These are phyloP conservation scores for Pisolithus tinctorius DNA, from an alignment of 768 basidiomycete species.

Conservation along the genomic window DNA sequence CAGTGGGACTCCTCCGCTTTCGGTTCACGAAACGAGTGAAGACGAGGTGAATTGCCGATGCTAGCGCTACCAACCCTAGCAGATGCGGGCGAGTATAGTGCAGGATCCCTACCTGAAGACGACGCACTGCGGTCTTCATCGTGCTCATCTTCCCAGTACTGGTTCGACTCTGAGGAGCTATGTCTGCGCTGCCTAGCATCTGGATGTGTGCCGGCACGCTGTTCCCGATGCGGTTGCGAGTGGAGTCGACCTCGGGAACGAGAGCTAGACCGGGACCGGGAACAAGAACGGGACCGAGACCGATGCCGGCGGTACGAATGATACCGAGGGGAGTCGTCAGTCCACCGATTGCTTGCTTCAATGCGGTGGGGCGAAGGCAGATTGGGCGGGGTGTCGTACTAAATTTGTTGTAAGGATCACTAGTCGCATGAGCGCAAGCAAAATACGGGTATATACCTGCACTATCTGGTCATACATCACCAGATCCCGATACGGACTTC, in stretches of 20 bases:
- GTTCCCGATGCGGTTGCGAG: too few species aligned
- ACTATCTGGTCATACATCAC: slow-evolving; percentile 73
- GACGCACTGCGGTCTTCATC: too few species aligned
- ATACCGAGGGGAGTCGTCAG: slow-evolving; percentile 19
- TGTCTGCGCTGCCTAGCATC: background rate
- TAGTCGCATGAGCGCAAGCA: background rate
- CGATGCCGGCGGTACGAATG: slow-evolving; percentile 11
- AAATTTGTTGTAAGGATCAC: slow-evolving; percentile 7
- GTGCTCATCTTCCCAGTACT: background rate
- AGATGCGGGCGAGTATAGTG: too few species aligned
- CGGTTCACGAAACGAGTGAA: too few species aligned
- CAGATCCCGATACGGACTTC: slow-evolving; percentile 85
- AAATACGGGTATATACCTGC: slow-evolving; percentile 47
- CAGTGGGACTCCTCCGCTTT: too few species aligned
- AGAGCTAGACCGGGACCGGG: slow-evolving; percentile 15
- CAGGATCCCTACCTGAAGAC: too few species aligned
- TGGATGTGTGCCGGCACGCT: too few species aligned
- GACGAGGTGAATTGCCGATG: too few species aligned
- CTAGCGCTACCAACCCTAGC: too few species aligned
- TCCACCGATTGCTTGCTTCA: slow-evolving; percentile 24
- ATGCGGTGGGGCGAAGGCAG: slow-evolving; percentile 29
- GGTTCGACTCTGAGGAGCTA: slow-evolving; percentile 4
- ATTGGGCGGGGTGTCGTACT: slow-evolving; percentile 56
- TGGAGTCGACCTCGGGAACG: background rate
- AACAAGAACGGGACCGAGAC: slow-evolving; percentile 22